Percentiles rank a stretch among this genome's conserved stretches.
Conservation (phyloP, 192 early-diverging fungal genomes). For the Mortierella antarctica region DNA sequence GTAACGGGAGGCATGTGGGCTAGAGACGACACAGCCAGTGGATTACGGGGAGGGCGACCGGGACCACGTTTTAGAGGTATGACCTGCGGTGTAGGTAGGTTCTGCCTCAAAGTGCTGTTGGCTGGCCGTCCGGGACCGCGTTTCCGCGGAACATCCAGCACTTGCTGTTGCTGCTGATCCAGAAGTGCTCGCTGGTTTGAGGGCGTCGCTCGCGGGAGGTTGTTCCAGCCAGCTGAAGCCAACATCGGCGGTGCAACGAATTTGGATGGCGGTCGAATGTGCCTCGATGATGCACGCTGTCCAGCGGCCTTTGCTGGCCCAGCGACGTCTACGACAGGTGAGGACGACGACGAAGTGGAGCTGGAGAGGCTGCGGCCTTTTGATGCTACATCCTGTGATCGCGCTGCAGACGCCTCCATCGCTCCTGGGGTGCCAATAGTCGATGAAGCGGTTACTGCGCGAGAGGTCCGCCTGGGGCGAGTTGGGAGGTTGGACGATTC, state of each 20-base stretch:
- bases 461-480: slow-evolving; percentile 22
- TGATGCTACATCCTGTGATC: neutral
- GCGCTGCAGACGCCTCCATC: neutral
- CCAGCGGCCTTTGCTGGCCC: slow-evolving; percentile 2
- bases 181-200: slow-evolving; percentile 34
- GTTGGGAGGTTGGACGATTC: neutral
- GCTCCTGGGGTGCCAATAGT: neutral
- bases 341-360: neutral
- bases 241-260: neutral
- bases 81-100: slow-evolving; percentile 14
- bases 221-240: neutral
- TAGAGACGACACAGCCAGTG: neutral
- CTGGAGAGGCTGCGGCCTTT: neutral
- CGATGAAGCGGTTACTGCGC: slow-evolving; percentile 15
- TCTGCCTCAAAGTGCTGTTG: slow-evolving; percentile 1
- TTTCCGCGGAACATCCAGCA: slow-evolving; percentile 1
- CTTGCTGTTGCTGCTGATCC: slow-evolving; percentile 9
- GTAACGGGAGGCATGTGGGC: slow-evolving; percentile 5
- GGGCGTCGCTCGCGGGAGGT: slow-evolving; percentile 12
- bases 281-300: slow-evolving; percentile 29
- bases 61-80: slow-evolving; percentile 48
- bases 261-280: slow-evolving; percentile 29
- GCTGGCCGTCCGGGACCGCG: slow-evolving; percentile 34
- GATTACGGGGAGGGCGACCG: slow-evolving; percentile 51
- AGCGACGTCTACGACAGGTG: neutral